Evolutionary conservation across 1,284 basidiomycete species (phyloP).

Genomic region (Paramarasmius palmivorus): DNA sequence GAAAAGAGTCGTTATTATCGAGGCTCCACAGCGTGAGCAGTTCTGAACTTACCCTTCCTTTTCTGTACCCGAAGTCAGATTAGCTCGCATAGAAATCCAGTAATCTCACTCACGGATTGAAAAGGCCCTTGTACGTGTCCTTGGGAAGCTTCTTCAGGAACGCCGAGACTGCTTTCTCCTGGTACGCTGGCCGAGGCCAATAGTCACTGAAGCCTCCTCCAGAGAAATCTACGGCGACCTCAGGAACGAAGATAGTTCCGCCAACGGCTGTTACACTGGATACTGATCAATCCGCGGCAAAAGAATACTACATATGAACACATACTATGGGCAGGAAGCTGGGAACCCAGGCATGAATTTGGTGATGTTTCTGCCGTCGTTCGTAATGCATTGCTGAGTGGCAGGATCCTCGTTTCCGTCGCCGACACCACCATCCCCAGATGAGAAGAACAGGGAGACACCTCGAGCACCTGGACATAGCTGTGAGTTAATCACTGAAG

Average conservation of each 20-base stretch:
- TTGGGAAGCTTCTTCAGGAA: constrained; percentile 48
- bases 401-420: constrained; percentile 50
- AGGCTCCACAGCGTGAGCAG: not conserved
- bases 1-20: not conserved
- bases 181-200: constrained; percentile 54
- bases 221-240: constrained; percentile 49
- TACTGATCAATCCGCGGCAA: not conserved
- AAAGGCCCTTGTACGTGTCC: constrained; percentile 56
- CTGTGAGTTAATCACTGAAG: not conserved
- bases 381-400: constrained; percentile 55
- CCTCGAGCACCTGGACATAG: constrained; percentile 50
- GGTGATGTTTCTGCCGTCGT: constrained; percentile 54
- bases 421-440: constrained; percentile 73
- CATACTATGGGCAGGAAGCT: constrained; percentile 39
- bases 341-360: constrained; percentile 66
- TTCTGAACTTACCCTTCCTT: constrained; percentile 35
- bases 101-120: constrained; percentile 46
- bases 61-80: constrained; percentile 14
- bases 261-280: constrained; percentile 48
- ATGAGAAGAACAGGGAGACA: constrained; percentile 57
- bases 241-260: constrained; percentile 47
- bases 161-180: constrained; percentile 39
- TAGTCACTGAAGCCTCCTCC: constrained; percentile 70
- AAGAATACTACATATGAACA: not conserved
- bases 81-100: constrained; percentile 6